Conservation (phyloP, 768 basidiomycete genomes). For the Mycena rosella region DNA sequence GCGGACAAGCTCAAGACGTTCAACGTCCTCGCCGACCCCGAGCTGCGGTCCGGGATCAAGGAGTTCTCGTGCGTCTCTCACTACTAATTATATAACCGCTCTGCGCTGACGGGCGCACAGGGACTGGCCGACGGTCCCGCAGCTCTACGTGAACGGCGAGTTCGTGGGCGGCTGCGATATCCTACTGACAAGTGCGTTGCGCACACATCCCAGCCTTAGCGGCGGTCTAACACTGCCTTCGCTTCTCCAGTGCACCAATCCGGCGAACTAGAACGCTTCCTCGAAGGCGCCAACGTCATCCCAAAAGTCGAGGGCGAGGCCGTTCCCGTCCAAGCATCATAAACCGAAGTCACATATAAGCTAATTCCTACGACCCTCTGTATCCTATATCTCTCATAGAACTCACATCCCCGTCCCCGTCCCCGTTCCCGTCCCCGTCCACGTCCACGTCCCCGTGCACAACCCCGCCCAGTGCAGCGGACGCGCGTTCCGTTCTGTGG, state of each 20-base stretch:
- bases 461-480: no score
- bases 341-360: no score
- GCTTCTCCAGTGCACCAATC: constrained; percentile 88
- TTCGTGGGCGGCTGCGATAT: constrained; percentile 99
- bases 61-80: constrained; percentile 93
- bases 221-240: not conserved
- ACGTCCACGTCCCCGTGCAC: no score
- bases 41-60: constrained; percentile 90
- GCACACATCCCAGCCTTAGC: no score
- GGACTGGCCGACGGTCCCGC: constrained; percentile 98
- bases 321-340: constrained; percentile 24
- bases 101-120: constrained; percentile 53
- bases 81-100: not conserved
- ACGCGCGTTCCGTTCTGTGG: no score
- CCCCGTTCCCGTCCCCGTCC: no score
- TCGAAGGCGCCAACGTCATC: constrained; percentile 79
- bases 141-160: constrained; percentile 94
- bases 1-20: constrained; percentile 88
- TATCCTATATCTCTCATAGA: not conserved
- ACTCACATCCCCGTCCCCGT: no score
- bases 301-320: constrained; percentile 55
- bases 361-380: no score
- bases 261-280: constrained; percentile 89
- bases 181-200: constrained; percentile 82
- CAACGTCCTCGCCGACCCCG: constrained; percentile 88